Percentiles rank a stretch among this genome's conserved stretches.
These are phyloP conservation scores for sweet orange (Citrus sinensis) DNA, from an alignment of 345 rosid genomes.

Conservation along the genomic window DNA sequence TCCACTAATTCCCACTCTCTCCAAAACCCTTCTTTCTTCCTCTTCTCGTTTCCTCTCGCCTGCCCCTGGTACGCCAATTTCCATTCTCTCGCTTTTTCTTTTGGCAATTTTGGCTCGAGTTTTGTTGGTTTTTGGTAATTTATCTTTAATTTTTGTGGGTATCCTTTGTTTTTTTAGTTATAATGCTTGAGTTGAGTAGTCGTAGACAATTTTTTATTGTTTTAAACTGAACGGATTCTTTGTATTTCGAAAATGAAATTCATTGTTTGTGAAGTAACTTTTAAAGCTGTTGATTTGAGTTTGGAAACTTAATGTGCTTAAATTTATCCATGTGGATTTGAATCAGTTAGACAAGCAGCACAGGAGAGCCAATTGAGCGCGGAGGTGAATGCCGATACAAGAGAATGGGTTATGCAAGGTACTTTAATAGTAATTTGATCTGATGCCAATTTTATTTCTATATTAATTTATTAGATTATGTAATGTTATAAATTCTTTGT, in stretches of 20 bases:
- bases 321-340: neutral
- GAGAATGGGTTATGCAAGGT: conserved; percentile 89
- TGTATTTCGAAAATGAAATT: neutral
- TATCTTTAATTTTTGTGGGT: neutral
- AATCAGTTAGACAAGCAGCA: conserved; percentile 42
- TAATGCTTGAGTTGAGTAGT: too few species aligned
- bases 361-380: conserved; percentile 50
- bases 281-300: neutral
- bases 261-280: neutral
- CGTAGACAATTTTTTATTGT: neutral
- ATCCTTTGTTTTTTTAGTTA: neutral
- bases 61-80: conserved; percentile 28
- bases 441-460: neutral
- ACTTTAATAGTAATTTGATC: neutral
- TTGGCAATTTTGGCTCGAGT: neutral
- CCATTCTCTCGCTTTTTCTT: neutral
- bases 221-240: neutral
- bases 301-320: neutral
- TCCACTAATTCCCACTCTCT: neutral
- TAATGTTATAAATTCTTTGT: neutral
- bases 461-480: neutral
- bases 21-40: neutral
- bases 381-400: conserved; percentile 39
- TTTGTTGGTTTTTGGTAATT: conserved; percentile 4
- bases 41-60: neutral